Base-by-base conservation (phyloP, 2,329 filamentous ascomycete genomes). In the Diaporthe ampelina region DNA sequence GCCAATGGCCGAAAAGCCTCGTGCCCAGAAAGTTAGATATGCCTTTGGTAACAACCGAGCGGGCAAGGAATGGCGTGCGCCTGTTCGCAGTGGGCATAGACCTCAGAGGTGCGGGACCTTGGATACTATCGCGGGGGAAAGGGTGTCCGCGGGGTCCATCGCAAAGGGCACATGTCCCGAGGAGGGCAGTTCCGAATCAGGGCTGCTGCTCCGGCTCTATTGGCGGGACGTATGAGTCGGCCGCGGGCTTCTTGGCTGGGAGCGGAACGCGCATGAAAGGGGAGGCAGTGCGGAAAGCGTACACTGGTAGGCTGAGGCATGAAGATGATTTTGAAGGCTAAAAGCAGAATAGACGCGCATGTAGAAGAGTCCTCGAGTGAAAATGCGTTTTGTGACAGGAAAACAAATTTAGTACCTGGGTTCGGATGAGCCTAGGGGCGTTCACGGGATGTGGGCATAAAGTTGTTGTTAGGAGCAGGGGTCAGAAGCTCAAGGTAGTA, bases 121-220 rank as follows among this genome's bases (percentile, higher is more conserved):
- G 15, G 15, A 10, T 26, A 29, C 7, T 26, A 29, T 40, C 24
- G 24, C 15, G 40, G 59, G 32, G 59, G 32, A 45, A 24, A 50
- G 35, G 63, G 32, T n/a, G 63, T 40, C 63, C 63, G 63, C 63
- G 63, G 63, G n/a, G 32, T 3, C 63, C 63, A 68, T 68, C 32
- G n/a, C 32, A 40, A n/a, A n/a, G 7, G 21, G 63, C 48, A 54
- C 48, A 54, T 37, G n/a, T 26, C n/a, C 13, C 45, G 8, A 29
- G 13, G 45, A 32, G 32, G n/a, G 6, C 10, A 4, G n/a, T n/a
- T 40, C 63, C 45, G 32, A 54, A 68, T 68, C 63, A 54, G 63
- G 63, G 40, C 32, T 40, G 32, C 63, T 68, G 63, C 63, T 68
- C 63, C 63, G 63, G 63, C 63, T 40, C 63, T 68, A 68, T 54